phyloP scores from a whole-genome alignment of 2,329 filamentous ascomycete species.

The Fusarium veterinarium region DNA sequence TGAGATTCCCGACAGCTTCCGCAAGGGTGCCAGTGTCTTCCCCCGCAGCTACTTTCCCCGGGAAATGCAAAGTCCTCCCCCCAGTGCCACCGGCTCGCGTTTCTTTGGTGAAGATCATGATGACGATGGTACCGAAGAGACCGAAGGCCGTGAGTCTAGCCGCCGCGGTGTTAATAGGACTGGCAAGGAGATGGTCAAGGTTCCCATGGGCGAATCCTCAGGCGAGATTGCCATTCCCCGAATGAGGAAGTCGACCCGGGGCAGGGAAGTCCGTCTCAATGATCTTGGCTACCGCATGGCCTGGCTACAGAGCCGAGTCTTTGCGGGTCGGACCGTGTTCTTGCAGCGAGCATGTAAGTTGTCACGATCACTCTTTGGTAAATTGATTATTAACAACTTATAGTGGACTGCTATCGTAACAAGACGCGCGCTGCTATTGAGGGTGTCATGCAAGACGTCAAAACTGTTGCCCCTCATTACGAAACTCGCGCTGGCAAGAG shows the following conservation, averaged over 20 bases:
- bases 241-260: conserved; percentile 75
- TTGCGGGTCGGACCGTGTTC: conserved; percentile 87
- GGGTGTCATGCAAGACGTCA: conserved; percentile 79
- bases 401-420: conserved; percentile 93
- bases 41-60: conserved; percentile 92
- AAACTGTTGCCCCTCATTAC: conserved; percentile 82
- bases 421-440: conserved; percentile 89
- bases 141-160: conserved; percentile 59
- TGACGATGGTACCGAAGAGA: conserved; percentile 65
- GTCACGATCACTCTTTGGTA: neutral
- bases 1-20: conserved; percentile 95
- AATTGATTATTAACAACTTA: conserved; percentile 10
- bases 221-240: conserved; percentile 80
- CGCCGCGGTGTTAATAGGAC: conserved; percentile 50
- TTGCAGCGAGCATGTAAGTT: conserved; percentile 89
- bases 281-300: conserved; percentile 95
- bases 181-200: conserved; percentile 62
- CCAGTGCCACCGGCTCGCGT: conserved; percentile 77
- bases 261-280: conserved; percentile 90
- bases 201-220: conserved; percentile 76
- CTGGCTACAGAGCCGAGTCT: conserved; percentile 94
- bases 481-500: conserved; percentile 90
- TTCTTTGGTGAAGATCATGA: conserved; percentile 77
- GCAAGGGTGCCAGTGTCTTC: conserved; percentile 88
- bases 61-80: conserved; percentile 89